Conservation (phyloP, 2,329 filamentous ascomycete species). For the Cercospora sp. region DNA sequence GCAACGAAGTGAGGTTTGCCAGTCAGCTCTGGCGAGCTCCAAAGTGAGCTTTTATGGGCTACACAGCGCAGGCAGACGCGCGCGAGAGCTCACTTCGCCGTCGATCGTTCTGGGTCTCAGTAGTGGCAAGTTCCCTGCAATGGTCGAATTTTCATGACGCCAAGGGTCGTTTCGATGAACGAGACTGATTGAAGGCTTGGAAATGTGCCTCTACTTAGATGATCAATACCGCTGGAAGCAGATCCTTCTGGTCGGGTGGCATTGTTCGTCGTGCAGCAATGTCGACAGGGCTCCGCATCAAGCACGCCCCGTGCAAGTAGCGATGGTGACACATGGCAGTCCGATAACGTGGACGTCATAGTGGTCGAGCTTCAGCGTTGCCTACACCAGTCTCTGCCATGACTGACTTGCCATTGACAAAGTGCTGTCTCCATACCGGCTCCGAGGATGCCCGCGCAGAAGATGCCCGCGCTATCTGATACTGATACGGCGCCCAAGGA, state of each 20-base stretch:
- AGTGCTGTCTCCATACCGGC: conserved; percentile 79
- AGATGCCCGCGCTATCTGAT: conserved; percentile 88
- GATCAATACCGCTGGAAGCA: background rate
- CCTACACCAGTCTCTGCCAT: conserved; percentile 65
- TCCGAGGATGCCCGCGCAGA: conserved; percentile 78
- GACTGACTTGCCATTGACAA: conserved; percentile 80
- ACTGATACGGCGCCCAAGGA: conserved; percentile 87
- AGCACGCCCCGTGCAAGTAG: background rate
- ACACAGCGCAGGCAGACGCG: background rate
- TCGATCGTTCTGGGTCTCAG: background rate
- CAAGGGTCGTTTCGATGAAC: background rate
- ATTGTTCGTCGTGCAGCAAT: background rate
- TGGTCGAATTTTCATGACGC: background rate
- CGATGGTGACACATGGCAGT: background rate
- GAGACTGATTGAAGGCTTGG: background rate
- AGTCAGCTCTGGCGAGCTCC: background rate
- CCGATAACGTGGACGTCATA: background rate
- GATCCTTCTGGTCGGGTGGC: background rate
- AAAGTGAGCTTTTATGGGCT: background rate
- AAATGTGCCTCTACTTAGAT: background rate
- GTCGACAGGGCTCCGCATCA: background rate
- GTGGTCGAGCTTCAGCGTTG: conserved; percentile 25
- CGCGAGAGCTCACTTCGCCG: background rate
- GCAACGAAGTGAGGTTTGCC: background rate
- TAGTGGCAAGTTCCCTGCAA: background rate